Conservation (phyloP, 208 protist genomes). For the Zelonia costaricensis region DNA sequence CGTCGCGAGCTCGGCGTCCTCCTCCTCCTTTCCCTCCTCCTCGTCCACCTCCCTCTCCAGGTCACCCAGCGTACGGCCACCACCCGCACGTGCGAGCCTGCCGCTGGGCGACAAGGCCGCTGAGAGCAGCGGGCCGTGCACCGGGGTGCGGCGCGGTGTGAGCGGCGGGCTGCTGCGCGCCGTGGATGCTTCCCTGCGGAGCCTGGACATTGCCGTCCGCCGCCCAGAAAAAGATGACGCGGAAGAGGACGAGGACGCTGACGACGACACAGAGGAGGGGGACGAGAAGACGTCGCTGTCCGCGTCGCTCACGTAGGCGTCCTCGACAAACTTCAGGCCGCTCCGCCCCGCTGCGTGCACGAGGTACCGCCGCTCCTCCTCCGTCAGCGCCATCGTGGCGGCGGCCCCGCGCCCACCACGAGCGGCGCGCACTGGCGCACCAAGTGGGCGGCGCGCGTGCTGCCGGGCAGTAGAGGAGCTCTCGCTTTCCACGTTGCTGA, state of each 20-base stretch:
- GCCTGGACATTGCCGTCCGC: not conserved
- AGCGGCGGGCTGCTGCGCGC: too few species aligned
- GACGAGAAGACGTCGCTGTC: not conserved
- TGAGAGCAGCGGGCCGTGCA: conserved; percentile 12
- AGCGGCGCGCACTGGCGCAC: too few species aligned
- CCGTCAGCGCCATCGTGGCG: conserved; percentile 17
- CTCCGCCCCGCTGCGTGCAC: conserved; percentile 14
- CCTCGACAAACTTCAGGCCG: conserved; percentile 41
- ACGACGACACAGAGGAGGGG: not conserved
- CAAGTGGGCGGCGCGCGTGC: too few species aligned
- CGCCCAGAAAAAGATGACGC: not conserved
- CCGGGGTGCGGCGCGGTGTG: conserved; percentile 1
- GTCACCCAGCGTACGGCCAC: not conserved
- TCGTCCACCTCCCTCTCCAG: conserved; percentile 4
- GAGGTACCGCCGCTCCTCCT: conserved; percentile 27
- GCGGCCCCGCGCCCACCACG: not conserved
- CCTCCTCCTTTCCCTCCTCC: conserved; percentile 6
- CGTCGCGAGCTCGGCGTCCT: not conserved
- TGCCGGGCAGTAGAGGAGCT: not conserved
- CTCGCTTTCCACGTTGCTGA: conserved; percentile 7
- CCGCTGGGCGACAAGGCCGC: not conserved
- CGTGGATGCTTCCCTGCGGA: too few species aligned
- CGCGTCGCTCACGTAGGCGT: conserved; percentile 32
- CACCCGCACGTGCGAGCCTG: not conserved
- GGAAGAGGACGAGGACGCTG: not conserved